Base-by-base conservation (phyloP, 1,139 yeast species). In the Diutina pseudorugosa region DNA sequence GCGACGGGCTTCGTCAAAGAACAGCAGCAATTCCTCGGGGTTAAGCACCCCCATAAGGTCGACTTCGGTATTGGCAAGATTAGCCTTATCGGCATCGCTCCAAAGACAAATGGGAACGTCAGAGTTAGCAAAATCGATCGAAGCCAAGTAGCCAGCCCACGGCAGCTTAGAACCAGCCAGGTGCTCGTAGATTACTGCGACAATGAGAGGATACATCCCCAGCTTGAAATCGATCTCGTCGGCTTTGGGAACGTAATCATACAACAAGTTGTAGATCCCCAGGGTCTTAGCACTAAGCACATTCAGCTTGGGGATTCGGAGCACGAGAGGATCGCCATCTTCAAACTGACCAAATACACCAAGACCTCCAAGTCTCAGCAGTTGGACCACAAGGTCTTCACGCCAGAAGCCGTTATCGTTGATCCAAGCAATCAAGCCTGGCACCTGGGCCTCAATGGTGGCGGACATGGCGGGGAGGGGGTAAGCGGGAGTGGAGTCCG, bases 121-220 rank as follows among this genome's bases (percentile, higher is more conserved):
- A 5, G 55, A 56, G 9, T 61, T 57, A 3, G 62, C 59, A 21
- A 72, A 66, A 47, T 76, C 76, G 48, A 89, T 76, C 18, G 86
- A 73, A 42, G 71, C 64, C 51, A 90, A 69, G 62, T 85, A 91
- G 2, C 71, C 72, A 57, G 57, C 72, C 97, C 97, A 91, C 2
- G 96, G 96, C 14, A 95, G 85, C 2, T 66, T 61, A 16, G 71
- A 67, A 2, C 79, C 80, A 51, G 63, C 55, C 5, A 66, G 58
- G 53, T 74, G 67, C 62, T 91, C 98, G 62, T 86, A 89, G 43
- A 89, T 73, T 56, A 81, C 85, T 0, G 91, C 80, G 11, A 88
- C 59, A 12, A 85, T 79, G 52, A 89, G 69, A 0, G 84, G 85
- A 50, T 79, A 74, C 73, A 87, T 80, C 0, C 93, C 93, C 7